A percentile compares a stretch with the other conserved stretches of the same genome.
Evolutionary conservation across 805 yeast species (phyloP).

Genomic region (Alloascoidea africana): DNA sequence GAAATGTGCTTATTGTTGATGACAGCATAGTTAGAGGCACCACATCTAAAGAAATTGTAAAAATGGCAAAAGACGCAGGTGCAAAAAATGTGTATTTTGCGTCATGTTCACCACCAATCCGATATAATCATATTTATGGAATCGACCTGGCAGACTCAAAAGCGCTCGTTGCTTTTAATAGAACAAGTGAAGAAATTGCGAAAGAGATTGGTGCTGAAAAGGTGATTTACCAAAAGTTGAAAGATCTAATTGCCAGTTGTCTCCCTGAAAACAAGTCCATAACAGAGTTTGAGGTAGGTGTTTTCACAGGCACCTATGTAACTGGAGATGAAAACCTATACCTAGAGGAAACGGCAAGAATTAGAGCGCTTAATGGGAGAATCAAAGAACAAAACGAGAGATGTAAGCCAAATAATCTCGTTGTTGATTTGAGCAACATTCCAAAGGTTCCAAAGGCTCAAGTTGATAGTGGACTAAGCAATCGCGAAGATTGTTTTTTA

Average conservation of each 20-base stretch:
- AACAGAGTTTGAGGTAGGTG: constrained; percentile 83
- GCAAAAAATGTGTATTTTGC: constrained; percentile 93
- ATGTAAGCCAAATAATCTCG: constrained; percentile 23
- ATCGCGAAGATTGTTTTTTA: constrained; percentile 39
- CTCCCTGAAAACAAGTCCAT: constrained; percentile 23
- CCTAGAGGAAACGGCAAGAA: constrained; percentile 63
- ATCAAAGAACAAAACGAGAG: constrained; percentile 25
- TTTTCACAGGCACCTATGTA: constrained; percentile 84
- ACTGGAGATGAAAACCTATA: constrained; percentile 89
- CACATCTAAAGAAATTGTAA: constrained; percentile 88
- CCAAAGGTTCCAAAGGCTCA: constrained; percentile 67
- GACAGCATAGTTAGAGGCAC: constrained; percentile 98
- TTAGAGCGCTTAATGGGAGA: constrained; percentile 66
- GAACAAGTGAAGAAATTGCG: constrained; percentile 62
- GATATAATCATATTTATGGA: constrained; percentile 92
- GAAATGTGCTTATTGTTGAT: constrained; percentile 81
- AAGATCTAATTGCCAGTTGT: constrained; percentile 77
- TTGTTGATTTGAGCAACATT: constrained; percentile 25
- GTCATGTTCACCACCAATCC: constrained; percentile 93
- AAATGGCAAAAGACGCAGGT: constrained; percentile 97
- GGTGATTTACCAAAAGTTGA: constrained; percentile 76
- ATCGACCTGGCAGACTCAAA: constrained; percentile 92
- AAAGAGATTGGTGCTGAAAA: constrained; percentile 75
- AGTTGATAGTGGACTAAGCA: constrained; percentile 46
- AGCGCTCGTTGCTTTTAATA: constrained; percentile 80